Evolutionary conservation across 352 stramenopile species (phyloP).

Genomic region (Phytophthora aleatoria): DNA sequence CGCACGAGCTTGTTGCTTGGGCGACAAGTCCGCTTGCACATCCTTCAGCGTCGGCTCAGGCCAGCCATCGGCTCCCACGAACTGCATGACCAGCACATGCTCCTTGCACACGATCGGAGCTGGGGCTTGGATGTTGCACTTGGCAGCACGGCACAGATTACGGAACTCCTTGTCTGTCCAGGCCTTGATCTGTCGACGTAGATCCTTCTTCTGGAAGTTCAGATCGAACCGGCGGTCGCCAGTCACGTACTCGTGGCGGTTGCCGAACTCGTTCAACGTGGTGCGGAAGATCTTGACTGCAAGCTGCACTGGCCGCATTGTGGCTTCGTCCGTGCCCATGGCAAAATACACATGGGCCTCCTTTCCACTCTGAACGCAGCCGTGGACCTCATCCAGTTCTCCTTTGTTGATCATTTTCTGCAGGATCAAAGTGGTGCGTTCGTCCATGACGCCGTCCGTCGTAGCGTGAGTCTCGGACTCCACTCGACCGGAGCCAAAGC

Average conservation of each 20-base stretch:
- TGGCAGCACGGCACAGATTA: slow-evolving; percentile 61
- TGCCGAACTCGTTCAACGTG: slow-evolving; percentile 83
- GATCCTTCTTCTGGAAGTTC: slow-evolving; percentile 75
- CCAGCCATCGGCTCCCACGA: slow-evolving; percentile 61
- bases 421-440: slow-evolving; percentile 69
- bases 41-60: slow-evolving; percentile 77
- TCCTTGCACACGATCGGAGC: slow-evolving; percentile 58
- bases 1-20: slow-evolving; percentile 48
- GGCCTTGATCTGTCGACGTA: slow-evolving; percentile 66
- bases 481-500: slow-evolving; percentile 48
- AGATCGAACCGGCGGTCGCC: slow-evolving; percentile 80
- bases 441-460: slow-evolving; percentile 77
- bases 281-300: slow-evolving; percentile 88
- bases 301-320: slow-evolving; percentile 42
- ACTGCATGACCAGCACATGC: slow-evolving; percentile 77
- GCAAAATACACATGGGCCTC: slow-evolving; percentile 85
- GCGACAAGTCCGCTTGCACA: slow-evolving; percentile 46
- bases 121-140: slow-evolving; percentile 52
- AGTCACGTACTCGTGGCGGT: slow-evolving; percentile 84
- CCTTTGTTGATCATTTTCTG: slow-evolving; percentile 78
- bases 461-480: slow-evolving; percentile 62
- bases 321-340: slow-evolving; percentile 53
- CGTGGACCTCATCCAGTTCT: slow-evolving; percentile 73
- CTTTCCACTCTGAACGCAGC: slow-evolving; percentile 81
- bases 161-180: slow-evolving; percentile 82